Percentiles rank a stretch among this genome's conserved stretches.
phyloP scores from a whole-genome alignment of 208 protist genomes.

The Leishmania lainsoni region DNA sequence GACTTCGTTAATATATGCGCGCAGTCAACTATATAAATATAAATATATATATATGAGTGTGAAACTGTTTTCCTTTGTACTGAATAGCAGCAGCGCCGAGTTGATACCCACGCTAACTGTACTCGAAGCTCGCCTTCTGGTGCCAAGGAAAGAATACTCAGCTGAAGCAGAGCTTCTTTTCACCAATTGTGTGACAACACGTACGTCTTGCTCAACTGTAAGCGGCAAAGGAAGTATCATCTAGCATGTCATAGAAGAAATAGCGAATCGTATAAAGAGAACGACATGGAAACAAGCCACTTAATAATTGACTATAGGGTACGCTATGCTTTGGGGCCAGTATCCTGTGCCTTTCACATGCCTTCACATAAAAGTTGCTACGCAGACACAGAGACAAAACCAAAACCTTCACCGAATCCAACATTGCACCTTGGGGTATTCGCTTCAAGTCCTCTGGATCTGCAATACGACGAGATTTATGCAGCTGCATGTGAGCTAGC shows the following conservation, averaged over 20 bases:
- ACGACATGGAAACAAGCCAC: not conserved
- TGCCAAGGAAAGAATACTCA: not conserved
- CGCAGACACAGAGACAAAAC: not conserved
- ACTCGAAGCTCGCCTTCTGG: not conserved
- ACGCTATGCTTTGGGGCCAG: not conserved
- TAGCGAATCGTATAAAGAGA: not conserved
- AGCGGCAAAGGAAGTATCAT: not conserved
- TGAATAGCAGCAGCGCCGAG: not conserved
- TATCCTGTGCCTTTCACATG: not conserved
- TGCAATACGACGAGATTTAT: not conserved
- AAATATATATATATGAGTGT: not conserved
- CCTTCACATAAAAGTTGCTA: not conserved
- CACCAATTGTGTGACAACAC: not conserved
- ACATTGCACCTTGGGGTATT: not conserved
- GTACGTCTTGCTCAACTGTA: too few relatives aligned
- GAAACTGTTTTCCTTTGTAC: not conserved
- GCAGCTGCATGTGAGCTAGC: not conserved
- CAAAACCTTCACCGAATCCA: not conserved
- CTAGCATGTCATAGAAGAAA: not conserved
- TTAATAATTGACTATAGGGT: too few relatives aligned
- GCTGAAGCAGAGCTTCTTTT: not conserved
- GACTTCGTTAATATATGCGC: not conserved
- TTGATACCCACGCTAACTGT: not conserved
- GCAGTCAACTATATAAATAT: not conserved
- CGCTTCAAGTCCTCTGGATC: not conserved